Evolutionary conservation across 495 filamentous ascomycete genomes (phyloP).

Genomic region (Aspergillus steynii): DNA sequence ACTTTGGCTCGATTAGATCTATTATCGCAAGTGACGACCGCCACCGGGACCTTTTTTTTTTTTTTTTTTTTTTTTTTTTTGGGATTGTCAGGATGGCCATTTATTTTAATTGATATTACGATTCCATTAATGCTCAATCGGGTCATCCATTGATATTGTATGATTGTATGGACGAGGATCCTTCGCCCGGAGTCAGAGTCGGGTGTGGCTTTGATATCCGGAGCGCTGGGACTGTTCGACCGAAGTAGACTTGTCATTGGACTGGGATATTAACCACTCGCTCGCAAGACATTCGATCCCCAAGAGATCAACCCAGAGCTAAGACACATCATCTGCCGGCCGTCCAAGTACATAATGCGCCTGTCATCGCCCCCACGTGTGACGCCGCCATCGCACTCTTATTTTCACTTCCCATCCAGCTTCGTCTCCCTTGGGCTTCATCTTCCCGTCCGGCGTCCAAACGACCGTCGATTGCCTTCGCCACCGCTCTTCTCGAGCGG

Average conservation of each 20-base stretch:
- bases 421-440: background rate
- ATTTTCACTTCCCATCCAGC: slow-evolving; percentile 8
- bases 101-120: background rate
- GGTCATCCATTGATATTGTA: background rate
- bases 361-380: slow-evolving; percentile 17
- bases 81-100: background rate
- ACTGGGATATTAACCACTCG: slow-evolving; percentile 15
- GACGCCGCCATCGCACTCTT: slow-evolving; percentile 11
- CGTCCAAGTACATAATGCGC: slow-evolving; percentile 7
- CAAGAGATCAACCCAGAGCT: slow-evolving; percentile 12
- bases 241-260: slow-evolving; percentile 16
- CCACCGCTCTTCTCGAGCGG: background rate
- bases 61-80: background rate
- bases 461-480: background rate
- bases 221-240: slow-evolving; percentile 1
- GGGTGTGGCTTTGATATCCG: background rate
- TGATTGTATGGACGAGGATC: background rate
- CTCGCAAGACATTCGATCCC: slow-evolving; percentile 12
- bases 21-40: slow-evolving; percentile 59
- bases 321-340: slow-evolving; percentile 21
- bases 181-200: background rate
- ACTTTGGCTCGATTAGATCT: slow-evolving; percentile 50
- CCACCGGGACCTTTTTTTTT: background rate
- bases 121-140: background rate
- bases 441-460: background rate